Evolutionary conservation across 1,284 basidiomycete species (phyloP), one percentile per base, ranked within the genome.

Genomic region (Fistulinella staudtii): DNA sequence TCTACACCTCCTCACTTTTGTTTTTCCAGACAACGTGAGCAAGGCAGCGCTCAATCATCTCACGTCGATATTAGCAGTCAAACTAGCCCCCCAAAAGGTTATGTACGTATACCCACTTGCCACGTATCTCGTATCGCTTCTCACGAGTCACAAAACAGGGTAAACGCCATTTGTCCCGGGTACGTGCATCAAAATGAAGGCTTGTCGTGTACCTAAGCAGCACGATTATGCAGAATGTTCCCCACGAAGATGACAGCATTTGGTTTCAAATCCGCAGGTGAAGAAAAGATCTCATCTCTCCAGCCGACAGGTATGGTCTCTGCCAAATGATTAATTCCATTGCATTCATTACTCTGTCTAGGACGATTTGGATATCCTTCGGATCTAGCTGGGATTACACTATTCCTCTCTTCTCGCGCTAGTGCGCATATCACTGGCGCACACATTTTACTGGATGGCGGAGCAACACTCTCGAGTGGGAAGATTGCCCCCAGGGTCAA

Each of bases 81-180:
- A 86, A 41, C 73, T 93, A 8, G 79, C 72, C 3, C 71, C 72
- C 11, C 67, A 68, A 20, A 74, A 75, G 50, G 76, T 90, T 62
- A 87, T 81, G 80, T 86, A 64, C 23, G 80, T 57, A n/a, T 28
- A n/a, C 11, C 3, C 13, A 25, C 36, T 44, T 7, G 13, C n/a
- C 7, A n/a, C 23, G 8, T 11, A n/a, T 22, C 18, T 8, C 36
- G 15, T 34, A n/a, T 41, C 10, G 21, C 42, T 40, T 38, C 46
- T 23, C 30, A 22, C 22, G n/a, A 24, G 14, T 41, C 17, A n/a
- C 37, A 41, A 20, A 41, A 39, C 51, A 88, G 84, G 36, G 89
- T 92, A n/a, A 94, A 94, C 57, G 87, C 89, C 9, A 90, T 93
- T 43, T 73, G 79, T 42, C 89, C 89, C 4, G 88, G 85, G 82